A percentile compares a stretch with the other conserved stretches of the same genome.
Evolutionary conservation across 2,329 filamentous ascomycete species (phyloP).

Genomic region (Phialemonium atrogriseum): DNA sequence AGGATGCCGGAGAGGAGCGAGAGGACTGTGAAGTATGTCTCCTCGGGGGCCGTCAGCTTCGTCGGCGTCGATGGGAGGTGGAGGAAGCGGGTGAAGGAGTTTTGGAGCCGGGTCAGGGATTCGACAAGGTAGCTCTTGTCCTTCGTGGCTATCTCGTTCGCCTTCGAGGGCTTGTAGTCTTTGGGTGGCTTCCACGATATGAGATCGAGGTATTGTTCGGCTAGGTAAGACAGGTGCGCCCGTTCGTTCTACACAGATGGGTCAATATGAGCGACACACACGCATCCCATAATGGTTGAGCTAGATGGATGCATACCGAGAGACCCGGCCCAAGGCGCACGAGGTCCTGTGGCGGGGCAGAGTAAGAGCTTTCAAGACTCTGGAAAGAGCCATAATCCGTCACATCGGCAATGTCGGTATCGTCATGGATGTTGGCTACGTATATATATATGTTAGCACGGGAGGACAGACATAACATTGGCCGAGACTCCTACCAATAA

Average conservation of each 20-base stretch:
- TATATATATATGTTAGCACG: constrained; percentile 3
- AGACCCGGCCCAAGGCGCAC: constrained; percentile 42
- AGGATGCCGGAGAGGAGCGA: constrained; percentile 27
- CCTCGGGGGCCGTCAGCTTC: constrained; percentile 32
- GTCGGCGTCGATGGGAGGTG: constrained; percentile 11
- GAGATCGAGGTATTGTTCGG: constrained; percentile 44
- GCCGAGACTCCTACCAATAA: constrained; percentile 38
- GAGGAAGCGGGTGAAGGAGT: constrained; percentile 32
- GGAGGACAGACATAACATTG: constrained; percentile 1
- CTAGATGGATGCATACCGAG: constrained; percentile 30
- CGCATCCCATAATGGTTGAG: background rate
- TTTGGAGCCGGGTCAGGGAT: constrained; percentile 30
- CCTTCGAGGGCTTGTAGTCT: constrained; percentile 38
- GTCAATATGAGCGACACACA: constrained; percentile 1
- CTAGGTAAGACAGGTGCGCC: constrained; percentile 37
- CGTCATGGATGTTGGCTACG: constrained; percentile 32
- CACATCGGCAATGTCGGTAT: constrained; percentile 29
- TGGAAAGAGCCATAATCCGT: constrained; percentile 47
- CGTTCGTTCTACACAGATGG: constrained; percentile 33
- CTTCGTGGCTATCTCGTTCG: constrained; percentile 23
- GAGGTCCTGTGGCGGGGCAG: constrained; percentile 30
- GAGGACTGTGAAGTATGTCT: constrained; percentile 33
- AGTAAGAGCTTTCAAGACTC: constrained; percentile 30
- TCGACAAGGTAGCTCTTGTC: constrained; percentile 38
- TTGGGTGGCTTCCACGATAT: constrained; percentile 39